Base-by-base conservation (phyloP, 2,329 filamentous ascomycete species). In the Talaromyces albobiverticillius region DNA sequence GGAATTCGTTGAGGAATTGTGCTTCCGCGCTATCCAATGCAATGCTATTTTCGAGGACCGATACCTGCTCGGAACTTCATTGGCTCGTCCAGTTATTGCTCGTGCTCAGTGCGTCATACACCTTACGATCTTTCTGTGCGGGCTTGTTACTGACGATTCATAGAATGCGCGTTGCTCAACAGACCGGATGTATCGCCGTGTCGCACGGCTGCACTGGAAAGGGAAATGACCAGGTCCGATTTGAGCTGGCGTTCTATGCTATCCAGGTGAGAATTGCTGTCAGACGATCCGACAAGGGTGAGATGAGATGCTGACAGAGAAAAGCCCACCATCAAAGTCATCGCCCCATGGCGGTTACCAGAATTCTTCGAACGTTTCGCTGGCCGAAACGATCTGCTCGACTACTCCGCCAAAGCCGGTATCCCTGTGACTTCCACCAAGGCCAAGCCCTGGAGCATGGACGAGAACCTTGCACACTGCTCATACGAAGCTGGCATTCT, bases 1-100 rank as follows among this genome's bases (percentile, higher is more conserved):
- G 62, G 86, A 90, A 73, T 92, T 94, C 66, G 83, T 94, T 61
- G 87, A 91, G 63, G 82, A 93, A 76, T 80, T 94, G 42, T 87
- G 86, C 78, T 92, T 86, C 82, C 86, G 82, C 50, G 89, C 89
- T 58, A 82, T 94, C 59, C 53, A 90, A 73, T 89, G 84, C 74
- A 82, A 82, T 63, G 79, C 79, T 59, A 82, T 85, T 70, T 87
- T 85, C 69, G 84, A 90, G 77, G 85, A 85, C 67, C 76, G 79
- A 59, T 57, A 54, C 53, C 53, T 55, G n/a, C 56, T 53, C 61
- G 66, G 68, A 60, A 73, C 72, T 31, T 69, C 65, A 50, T 63
- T 74, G 55, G 76, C 76, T 55, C 74, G 76, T 50, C 73, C 76
- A 50, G 75, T 78, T 46, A 78, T 78, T 57, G 76, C 76, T 41